These are phyloP conservation scores for Hygrophoropsis aurantiaca DNA, from an alignment of 768 basidiomycete species.

Conservation along the genomic window DNA sequence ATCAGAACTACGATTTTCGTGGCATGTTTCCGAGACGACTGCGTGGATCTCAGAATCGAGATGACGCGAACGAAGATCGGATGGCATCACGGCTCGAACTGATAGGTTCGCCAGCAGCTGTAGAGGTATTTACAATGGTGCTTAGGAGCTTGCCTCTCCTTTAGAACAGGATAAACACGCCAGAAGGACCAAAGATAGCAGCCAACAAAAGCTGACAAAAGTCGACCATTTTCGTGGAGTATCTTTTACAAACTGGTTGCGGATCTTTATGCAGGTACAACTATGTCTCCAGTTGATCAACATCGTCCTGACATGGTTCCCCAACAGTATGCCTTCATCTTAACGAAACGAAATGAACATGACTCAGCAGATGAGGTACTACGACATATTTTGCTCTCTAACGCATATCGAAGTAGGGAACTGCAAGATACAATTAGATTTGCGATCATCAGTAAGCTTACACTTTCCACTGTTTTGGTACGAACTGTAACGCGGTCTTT, in stretches of 20 bases:
- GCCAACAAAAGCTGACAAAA: slow-evolving; percentile 36
- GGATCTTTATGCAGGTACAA: slow-evolving; percentile 78
- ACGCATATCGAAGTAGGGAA: slow-evolving; percentile 62
- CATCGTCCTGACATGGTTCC: slow-evolving; percentile 7
- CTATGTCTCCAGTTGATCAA: background rate
- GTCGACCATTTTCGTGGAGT: slow-evolving; percentile 79
- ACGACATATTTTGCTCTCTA: slow-evolving; percentile 71
- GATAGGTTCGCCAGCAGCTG: slow-evolving; percentile 46
- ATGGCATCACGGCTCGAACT: slow-evolving; percentile 79
- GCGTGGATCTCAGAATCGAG: slow-evolving; percentile 36
- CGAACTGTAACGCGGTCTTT: too few relatives aligned
- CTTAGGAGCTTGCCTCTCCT: background rate
- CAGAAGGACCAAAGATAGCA: slow-evolving; percentile 46
- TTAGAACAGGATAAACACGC: slow-evolving; percentile 58
- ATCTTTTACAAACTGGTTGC: slow-evolving; percentile 82
- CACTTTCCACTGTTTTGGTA: too few relatives aligned
- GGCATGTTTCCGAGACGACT: slow-evolving; percentile 62
- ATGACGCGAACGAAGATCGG: slow-evolving; percentile 64
- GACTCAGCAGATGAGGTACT: slow-evolving; percentile 74
- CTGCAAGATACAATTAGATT: slow-evolving; percentile 73
- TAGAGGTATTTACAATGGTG: background rate
- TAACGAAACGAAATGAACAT: slow-evolving; percentile 62
- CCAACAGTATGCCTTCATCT: slow-evolving; percentile 69
- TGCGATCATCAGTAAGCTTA: slow-evolving; percentile 67
- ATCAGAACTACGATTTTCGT: slow-evolving; percentile 54